phyloP scores from a whole-genome alignment of 305 asterid species.

The Fraxinus velutina region DNA sequence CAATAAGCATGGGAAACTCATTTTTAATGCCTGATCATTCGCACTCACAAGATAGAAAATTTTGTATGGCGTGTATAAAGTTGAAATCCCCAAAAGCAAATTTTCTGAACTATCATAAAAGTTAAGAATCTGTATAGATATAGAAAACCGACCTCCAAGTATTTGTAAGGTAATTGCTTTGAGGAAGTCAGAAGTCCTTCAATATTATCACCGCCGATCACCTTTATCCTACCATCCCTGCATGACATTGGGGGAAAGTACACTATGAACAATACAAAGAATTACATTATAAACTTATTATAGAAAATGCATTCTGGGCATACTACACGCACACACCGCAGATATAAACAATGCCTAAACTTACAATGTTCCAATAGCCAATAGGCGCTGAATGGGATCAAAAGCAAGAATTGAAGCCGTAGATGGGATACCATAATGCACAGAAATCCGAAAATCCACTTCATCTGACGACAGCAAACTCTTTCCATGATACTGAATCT shows the following conservation, averaged over 20 bases:
- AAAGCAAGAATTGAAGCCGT: slow-evolving; percentile 83
- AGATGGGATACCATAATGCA: slow-evolving; percentile 82
- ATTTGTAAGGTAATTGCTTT: slow-evolving; percentile 66
- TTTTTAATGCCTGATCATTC: background rate
- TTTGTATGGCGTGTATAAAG: background rate
- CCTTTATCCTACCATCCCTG: slow-evolving; percentile 95
- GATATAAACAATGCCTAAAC: slow-evolving; percentile 20
- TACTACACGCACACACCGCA: background rate
- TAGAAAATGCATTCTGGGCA: background rate
- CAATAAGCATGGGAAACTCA: background rate
- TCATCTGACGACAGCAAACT: slow-evolving; percentile 51
- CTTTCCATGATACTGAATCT: slow-evolving; percentile 42
- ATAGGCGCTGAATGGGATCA: slow-evolving; percentile 79
- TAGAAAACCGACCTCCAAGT: slow-evolving; percentile 65
- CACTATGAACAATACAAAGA: slow-evolving; percentile 13
- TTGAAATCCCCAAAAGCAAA: slow-evolving; percentile 2
- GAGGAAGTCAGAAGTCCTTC: slow-evolving; percentile 79
- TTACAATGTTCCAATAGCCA: slow-evolving; percentile 83
- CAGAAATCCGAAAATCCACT: slow-evolving; percentile 53
- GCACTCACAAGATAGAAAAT: background rate
- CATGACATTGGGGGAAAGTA: slow-evolving; percentile 15
- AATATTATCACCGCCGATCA: slow-evolving; percentile 83
- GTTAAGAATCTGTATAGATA: slow-evolving; percentile 2
- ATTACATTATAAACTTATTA: background rate
- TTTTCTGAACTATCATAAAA: background rate